These are phyloP conservation scores for Dispira simplex DNA, from an alignment of 192 early-diverging fungal genomes.

Conservation along the genomic window DNA sequence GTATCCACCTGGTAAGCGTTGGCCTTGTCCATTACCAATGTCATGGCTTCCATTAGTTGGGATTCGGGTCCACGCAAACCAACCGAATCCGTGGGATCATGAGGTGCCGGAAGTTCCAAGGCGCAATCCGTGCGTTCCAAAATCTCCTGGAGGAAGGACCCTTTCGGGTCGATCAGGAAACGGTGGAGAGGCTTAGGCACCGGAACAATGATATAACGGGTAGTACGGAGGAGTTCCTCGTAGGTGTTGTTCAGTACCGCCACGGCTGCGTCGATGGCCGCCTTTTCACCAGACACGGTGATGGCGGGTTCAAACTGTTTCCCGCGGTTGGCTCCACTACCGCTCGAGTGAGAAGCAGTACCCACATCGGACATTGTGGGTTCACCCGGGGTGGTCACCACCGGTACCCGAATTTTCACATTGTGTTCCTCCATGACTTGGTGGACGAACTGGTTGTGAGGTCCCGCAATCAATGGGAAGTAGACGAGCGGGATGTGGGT, in stretches of 20 bases:
- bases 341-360: constrained; percentile 20
- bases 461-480: constrained; percentile 77
- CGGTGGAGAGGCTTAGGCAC: constrained; percentile 88
- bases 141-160: constrained; percentile 64
- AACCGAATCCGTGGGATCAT: constrained; percentile 56
- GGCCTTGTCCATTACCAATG: constrained; percentile 68
- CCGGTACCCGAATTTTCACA: constrained; percentile 69
- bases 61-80: constrained; percentile 63
- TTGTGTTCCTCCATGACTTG: constrained; percentile 40
- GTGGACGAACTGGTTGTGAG: constrained; percentile 42
- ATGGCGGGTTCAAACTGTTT: constrained; percentile 32
- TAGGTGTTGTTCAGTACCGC: constrained; percentile 39
- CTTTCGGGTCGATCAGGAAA: constrained; percentile 75
- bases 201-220: constrained; percentile 44
- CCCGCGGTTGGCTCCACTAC: no score
- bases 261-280: constrained; percentile 46
- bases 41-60: constrained; percentile 52
- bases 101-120: constrained; percentile 58
- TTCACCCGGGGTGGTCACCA: constrained; percentile 6
- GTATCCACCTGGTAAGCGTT: constrained; percentile 55
- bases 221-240: constrained; percentile 42
- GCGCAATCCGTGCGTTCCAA: constrained; percentile 75
- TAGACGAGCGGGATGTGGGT: constrained; percentile 48
- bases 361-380: constrained; percentile 13
- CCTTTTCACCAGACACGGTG: constrained; percentile 62